phyloP scores from a whole-genome alignment of 441 rosid genomes.

The Croton setiger region DNA sequence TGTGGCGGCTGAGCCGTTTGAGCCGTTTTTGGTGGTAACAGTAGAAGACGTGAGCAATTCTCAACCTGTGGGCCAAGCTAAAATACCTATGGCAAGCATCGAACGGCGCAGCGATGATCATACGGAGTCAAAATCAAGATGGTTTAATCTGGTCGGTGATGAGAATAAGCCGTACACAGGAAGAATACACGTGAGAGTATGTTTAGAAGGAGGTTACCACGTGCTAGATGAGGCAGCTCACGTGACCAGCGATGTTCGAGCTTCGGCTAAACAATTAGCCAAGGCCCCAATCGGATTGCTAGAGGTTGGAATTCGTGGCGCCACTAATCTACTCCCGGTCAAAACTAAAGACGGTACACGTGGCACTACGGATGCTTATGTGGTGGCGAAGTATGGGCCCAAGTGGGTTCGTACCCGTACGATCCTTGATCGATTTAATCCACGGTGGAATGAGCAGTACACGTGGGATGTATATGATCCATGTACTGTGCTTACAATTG shows the following conservation, averaged over 20 bases:
- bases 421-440: conserved; percentile 38
- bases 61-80: conserved; percentile 32
- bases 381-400: conserved; percentile 49
- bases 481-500: conserved; percentile 42
- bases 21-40: conserved; percentile 25
- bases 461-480: conserved; percentile 65
- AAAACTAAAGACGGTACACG: conserved; percentile 44
- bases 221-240: conserved; percentile 48
- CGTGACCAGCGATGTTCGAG: conserved; percentile 41
- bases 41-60: conserved; percentile 34
- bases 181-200: conserved; percentile 36
- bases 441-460: conserved; percentile 57
- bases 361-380: conserved; percentile 46
- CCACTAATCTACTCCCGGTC: conserved; percentile 36
- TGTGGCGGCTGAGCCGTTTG: conserved; percentile 58
- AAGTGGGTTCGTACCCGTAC: conserved; percentile 54
- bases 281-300: conserved; percentile 37
- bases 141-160: conserved; percentile 43
- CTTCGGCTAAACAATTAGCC: conserved; percentile 37
- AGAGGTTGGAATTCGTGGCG: conserved; percentile 44
- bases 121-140: conserved; percentile 50
- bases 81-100: conserved; percentile 30
- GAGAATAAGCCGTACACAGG: conserved; percentile 34
- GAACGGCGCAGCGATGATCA: conserved; percentile 35
- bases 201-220: conserved; percentile 52